These are phyloP conservation scores for Rhytidhysteron rufulum DNA, from an alignment of 2,329 filamentous ascomycete species.

Conservation along the genomic window DNA sequence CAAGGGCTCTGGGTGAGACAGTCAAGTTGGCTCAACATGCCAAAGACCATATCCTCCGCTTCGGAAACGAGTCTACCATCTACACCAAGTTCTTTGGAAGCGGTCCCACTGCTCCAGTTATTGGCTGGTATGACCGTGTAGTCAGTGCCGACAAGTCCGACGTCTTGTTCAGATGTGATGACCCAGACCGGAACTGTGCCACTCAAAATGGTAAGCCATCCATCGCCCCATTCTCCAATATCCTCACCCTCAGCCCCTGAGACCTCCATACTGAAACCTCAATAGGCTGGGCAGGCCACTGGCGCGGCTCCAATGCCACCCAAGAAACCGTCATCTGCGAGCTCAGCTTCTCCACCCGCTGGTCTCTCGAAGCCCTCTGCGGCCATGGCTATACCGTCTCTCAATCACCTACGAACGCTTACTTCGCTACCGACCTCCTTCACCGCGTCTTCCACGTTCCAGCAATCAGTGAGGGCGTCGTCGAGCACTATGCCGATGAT, in stretches of 20 bases:
- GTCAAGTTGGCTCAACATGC: constrained; percentile 58
- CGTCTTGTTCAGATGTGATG: constrained; percentile 64
- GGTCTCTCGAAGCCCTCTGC: constrained; percentile 58
- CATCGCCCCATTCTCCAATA: neutral
- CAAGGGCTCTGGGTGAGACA: constrained; percentile 56
- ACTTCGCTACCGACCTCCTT: constrained; percentile 64
- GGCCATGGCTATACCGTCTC: constrained; percentile 61
- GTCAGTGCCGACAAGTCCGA: constrained; percentile 54
- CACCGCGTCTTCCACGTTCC: constrained; percentile 65
- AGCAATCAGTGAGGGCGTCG: constrained; percentile 54
- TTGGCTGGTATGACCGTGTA: constrained; percentile 62
- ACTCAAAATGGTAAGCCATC: constrained; percentile 20
- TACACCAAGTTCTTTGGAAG: constrained; percentile 66
- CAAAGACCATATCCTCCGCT: constrained; percentile 57
- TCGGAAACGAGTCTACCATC: constrained; percentile 55
- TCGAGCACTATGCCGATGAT: constrained; percentile 61
- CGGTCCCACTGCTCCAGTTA: constrained; percentile 52
- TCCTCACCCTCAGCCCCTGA: neutral
- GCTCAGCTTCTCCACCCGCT: constrained; percentile 56
- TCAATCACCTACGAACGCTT: constrained; percentile 53
- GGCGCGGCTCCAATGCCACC: constrained; percentile 62
- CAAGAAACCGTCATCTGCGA: constrained; percentile 67
- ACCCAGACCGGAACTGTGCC: constrained; percentile 61
- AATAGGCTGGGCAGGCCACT: constrained; percentile 64
- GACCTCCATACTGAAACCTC: neutral